A percentile compares a stretch with the other conserved stretches of the same genome.
Evolutionary conservation across 345 rosid genomes (phyloP).

Genomic region (Ceriops tagal): DNA sequence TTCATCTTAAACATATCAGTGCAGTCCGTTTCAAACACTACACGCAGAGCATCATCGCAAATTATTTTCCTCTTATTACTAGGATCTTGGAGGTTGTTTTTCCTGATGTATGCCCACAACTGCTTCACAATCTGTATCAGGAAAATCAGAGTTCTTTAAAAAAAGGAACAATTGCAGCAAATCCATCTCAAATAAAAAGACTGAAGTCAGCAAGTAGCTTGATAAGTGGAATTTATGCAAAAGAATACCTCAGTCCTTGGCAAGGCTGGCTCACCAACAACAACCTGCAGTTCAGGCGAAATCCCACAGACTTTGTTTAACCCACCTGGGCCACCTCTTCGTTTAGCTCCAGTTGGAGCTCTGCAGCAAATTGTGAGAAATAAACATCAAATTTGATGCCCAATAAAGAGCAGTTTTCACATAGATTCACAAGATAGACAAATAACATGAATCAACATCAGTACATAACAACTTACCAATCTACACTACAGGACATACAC

Average conservation of each 20-base stretch:
- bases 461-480: neutral
- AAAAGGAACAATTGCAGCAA: neutral
- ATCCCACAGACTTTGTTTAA: slow-evolving; percentile 93
- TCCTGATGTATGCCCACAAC: slow-evolving; percentile 94
- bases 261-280: slow-evolving; percentile 92
- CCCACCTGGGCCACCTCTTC: slow-evolving; percentile 97
- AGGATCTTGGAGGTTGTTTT: slow-evolving; percentile 95
- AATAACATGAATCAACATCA: neutral
- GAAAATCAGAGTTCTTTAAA: slow-evolving; percentile 16
- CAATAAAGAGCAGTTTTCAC: neutral
- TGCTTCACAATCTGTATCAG: slow-evolving; percentile 83
- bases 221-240: neutral
- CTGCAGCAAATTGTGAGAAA: slow-evolving; percentile 36
- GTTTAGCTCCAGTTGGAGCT: slow-evolving; percentile 65
- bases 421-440: neutral
- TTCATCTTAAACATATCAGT: slow-evolving; percentile 99
- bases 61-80: slow-evolving; percentile 97
- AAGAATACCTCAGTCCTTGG: slow-evolving; percentile 80
- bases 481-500: too few species aligned
- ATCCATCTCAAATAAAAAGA: too few species aligned
- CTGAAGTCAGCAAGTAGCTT: neutral
- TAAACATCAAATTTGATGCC: slow-evolving; percentile 6
- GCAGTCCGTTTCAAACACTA: slow-evolving; percentile 92
- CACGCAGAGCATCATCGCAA: slow-evolving; percentile 83
- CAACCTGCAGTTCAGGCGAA: slow-evolving; percentile 80